phyloP scores from a whole-genome alignment of 2,329 filamentous ascomycete genomes.

The Zalaria sp. region DNA sequence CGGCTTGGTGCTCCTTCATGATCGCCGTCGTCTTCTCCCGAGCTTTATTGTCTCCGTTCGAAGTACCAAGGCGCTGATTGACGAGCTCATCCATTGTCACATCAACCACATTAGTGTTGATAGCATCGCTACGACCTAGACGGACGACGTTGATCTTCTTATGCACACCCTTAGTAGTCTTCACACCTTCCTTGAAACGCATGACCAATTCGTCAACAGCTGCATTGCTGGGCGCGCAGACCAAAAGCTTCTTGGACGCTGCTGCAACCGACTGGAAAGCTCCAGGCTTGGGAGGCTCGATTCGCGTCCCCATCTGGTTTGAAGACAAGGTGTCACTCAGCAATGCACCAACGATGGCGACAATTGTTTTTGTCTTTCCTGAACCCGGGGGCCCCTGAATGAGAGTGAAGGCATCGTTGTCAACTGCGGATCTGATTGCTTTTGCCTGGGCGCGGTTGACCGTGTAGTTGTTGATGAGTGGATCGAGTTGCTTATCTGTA shows the following conservation, averaged over 20 bases:
- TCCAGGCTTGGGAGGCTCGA: constrained; percentile 21
- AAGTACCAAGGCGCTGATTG: constrained; percentile 48
- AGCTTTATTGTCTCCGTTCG: constrained; percentile 22
- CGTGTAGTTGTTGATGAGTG: constrained; percentile 60
- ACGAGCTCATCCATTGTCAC: constrained; percentile 91
- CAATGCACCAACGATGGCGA: constrained; percentile 86
- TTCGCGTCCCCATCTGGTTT: constrained; percentile 13
- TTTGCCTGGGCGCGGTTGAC: constrained; percentile 83
- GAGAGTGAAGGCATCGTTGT: constrained; percentile 93
- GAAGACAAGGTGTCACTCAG: constrained; percentile 46
- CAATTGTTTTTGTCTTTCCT: constrained; percentile 96
- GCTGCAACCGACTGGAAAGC: constrained; percentile 12
- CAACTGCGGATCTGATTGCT: constrained; percentile 79
- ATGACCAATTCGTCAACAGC: constrained; percentile 93
- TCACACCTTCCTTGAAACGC: constrained; percentile 77
- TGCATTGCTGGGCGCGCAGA: constrained; percentile 97
- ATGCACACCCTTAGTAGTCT: constrained; percentile 55
- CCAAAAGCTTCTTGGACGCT: constrained; percentile 68
- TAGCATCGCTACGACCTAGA: constrained; percentile 79
- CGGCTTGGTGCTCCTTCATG: constrained; percentile 51
- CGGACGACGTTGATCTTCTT: constrained; percentile 79
- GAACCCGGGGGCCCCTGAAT: constrained; percentile 94
- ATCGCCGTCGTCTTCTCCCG: constrained; percentile 47
- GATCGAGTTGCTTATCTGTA: constrained; percentile 54
- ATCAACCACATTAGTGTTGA: constrained; percentile 77